Conservation (phyloP, 2,329 filamentous ascomycete genomes). For the Fusarium oligoseptatum region DNA sequence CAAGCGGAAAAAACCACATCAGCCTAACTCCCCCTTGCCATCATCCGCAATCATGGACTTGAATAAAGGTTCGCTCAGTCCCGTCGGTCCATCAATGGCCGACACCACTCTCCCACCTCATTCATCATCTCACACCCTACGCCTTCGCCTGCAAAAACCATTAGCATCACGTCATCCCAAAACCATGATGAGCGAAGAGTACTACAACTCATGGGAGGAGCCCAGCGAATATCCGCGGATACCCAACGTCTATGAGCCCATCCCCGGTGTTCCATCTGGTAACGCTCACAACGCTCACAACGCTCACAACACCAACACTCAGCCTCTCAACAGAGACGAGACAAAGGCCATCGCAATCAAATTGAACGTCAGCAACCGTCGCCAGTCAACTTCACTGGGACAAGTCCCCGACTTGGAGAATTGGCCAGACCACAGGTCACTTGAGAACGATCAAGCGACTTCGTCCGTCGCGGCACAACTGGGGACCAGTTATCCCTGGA, state of each 20-base stretch:
- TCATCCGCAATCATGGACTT: conserved; percentile 1
- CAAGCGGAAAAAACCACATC: conserved; percentile 8
- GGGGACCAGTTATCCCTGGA: conserved; percentile 23
- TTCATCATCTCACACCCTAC: conserved; percentile 4
- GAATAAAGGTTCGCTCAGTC: conserved; percentile 12
- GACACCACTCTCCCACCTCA: background rate
- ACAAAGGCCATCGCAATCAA: conserved; percentile 1
- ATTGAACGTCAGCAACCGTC: conserved; percentile 1
- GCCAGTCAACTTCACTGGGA: conserved; percentile 9
- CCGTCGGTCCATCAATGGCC: background rate
- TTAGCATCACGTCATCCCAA: conserved; percentile 25
- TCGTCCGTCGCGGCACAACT: conserved; percentile 24
- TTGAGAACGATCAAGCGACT: conserved; percentile 20
- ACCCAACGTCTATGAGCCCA: conserved; percentile 42
- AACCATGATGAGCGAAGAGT: conserved; percentile 28
- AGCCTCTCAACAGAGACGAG: conserved; percentile 20
- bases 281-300: conserved; percentile 16
- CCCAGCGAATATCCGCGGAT: conserved; percentile 38
- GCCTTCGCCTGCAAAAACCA: conserved; percentile 6
- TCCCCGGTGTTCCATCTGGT: conserved; percentile 15
- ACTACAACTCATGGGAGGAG: conserved; percentile 33
- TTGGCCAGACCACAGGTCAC: conserved; percentile 1
- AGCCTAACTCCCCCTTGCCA: background rate
- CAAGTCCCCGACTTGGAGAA: conserved; percentile 1
- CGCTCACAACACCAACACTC: conserved; percentile 16